These are phyloP conservation scores for Ricinus communis DNA, from an alignment of 345 rosid species.

Conservation along the genomic window DNA sequence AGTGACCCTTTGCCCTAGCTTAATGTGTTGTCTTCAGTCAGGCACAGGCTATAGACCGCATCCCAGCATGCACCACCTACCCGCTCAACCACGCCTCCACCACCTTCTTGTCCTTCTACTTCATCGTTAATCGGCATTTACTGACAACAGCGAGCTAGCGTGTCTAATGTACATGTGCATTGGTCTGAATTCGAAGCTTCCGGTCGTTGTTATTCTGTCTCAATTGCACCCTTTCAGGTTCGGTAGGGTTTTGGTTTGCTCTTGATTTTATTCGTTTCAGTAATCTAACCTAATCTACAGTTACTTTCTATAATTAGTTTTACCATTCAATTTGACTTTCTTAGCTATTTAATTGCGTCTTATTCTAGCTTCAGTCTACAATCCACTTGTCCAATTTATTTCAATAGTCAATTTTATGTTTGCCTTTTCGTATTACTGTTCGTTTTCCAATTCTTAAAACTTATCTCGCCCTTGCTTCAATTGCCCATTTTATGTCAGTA, in stretches of 20 bases:
- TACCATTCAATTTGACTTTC: not conserved
- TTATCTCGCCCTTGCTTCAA: too few relatives aligned
- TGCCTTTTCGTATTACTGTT: not conserved
- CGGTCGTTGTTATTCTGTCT: not conserved
- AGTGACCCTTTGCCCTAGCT: too few relatives aligned
- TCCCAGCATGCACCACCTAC: too few relatives aligned
- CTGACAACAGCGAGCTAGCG: not conserved
- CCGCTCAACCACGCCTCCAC: too few relatives aligned
- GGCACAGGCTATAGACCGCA: too few relatives aligned
- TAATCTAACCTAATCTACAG: constrained; percentile 8
- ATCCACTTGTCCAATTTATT: not conserved
- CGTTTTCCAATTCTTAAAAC: too few relatives aligned
- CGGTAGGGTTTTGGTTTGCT: constrained; percentile 1
- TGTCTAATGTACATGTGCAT: constrained; percentile 14
- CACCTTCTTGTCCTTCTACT: not conserved
- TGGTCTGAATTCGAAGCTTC: constrained; percentile 6
- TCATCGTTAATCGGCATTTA: not conserved
- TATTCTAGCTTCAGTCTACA: not conserved
- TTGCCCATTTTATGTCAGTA: too few relatives aligned
- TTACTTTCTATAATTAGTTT: constrained; percentile 10
- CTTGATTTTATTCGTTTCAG: not conserved
- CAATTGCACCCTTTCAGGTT: constrained; percentile 19
- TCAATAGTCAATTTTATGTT: too few relatives aligned
- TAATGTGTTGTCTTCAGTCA: too few relatives aligned
- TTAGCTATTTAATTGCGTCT: not conserved